Base-by-base conservation (phyloP, 495 filamentous ascomycete genomes). In the Xylaria acuta region DNA sequence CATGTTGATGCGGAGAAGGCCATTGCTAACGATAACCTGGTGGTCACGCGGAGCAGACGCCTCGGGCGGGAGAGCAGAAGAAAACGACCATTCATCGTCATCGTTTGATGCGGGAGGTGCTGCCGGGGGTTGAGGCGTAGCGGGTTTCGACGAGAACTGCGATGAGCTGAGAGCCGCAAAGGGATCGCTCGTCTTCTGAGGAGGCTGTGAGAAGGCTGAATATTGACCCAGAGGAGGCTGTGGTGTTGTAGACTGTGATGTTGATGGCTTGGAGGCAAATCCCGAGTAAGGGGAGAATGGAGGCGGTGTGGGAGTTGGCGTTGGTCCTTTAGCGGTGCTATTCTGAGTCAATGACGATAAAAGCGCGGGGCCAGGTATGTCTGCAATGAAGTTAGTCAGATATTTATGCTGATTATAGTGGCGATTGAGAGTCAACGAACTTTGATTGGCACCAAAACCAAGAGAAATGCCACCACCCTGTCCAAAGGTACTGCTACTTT, bases 71-170 rank as follows among this genome's bases (percentile, higher is more conserved):
- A 98, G 83, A 0, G 96, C 92, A 5, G 96, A 98, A 9, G 93
- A 87, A 77, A 98, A 99, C 45, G 90, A 90, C 96, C 96, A 99
- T 75, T 99, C 96, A 73, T 99, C 96, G 27, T 93, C 92, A 38
- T 90, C 88, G 65, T 90, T 74, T 77, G 83, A 71, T 34, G 82
- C 76, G 63, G 82, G 6, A 64, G 81, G 75, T 67, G 77, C 69
- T 68, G 69, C 45, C 2, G 78, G 73, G 64, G 84, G 79, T 67
- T 82, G 80, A 22, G 85, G 78, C 12, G 79, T 79, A 72, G 85
- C 47, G 68, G 79, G 78, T 74, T 76, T 80, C 25, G 76, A 80
- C 59, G 85, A 83, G 59, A 88, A 86, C 34, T 88, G 86, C 22
- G 87, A 82, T 25, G 89, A 87, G 25, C 88, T 82, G 36, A 94